A percentile compares a stretch with the other conserved stretches of the same genome.
Conservation (phyloP, 768 basidiomycete genomes). For the Hemileccinum impolitum region DNA sequence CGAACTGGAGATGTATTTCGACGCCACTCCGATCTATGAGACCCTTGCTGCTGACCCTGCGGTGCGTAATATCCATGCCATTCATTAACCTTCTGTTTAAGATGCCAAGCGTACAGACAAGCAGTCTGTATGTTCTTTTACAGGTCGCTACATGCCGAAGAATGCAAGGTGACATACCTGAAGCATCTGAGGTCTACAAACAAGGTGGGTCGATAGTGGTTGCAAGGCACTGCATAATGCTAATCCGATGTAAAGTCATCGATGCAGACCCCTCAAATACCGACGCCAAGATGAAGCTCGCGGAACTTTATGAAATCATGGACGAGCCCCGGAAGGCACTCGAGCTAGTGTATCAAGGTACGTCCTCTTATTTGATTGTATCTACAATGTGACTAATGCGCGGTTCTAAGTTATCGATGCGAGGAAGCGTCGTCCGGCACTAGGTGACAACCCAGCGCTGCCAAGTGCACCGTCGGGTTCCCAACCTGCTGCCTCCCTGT, state of each 20-base stretch:
- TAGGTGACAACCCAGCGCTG: conserved; percentile 15
- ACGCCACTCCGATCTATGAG: conserved; percentile 80
- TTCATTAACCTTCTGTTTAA: neutral
- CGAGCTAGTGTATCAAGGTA: conserved; percentile 75
- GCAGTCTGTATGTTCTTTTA: conserved; percentile 62
- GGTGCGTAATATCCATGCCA: conserved; percentile 40
- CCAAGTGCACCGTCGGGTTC: conserved; percentile 15
- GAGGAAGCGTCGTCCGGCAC: conserved; percentile 46
- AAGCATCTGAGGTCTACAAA: conserved; percentile 81
- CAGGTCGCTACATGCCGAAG: conserved; percentile 83
- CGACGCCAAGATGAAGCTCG: conserved; percentile 88
- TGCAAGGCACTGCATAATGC: neutral
- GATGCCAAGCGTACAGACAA: conserved; percentile 55
- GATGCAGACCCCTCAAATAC: conserved; percentile 69
- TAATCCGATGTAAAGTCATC: conserved; percentile 48
- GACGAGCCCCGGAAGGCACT: conserved; percentile 84
- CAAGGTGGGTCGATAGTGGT: conserved; percentile 48
- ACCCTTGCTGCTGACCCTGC: conserved; percentile 69
- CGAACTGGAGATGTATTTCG: conserved; percentile 61
- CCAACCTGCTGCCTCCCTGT: conserved; percentile 49
- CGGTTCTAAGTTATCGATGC: conserved; percentile 51
- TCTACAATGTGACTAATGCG: conserved; percentile 63
- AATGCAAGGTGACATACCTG: conserved; percentile 67
- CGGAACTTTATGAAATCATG: conserved; percentile 83
- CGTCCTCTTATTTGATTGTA: neutral